phyloP scores from a whole-genome alignment of 2,329 filamentous ascomycete species.

The Trichoderma breve region DNA sequence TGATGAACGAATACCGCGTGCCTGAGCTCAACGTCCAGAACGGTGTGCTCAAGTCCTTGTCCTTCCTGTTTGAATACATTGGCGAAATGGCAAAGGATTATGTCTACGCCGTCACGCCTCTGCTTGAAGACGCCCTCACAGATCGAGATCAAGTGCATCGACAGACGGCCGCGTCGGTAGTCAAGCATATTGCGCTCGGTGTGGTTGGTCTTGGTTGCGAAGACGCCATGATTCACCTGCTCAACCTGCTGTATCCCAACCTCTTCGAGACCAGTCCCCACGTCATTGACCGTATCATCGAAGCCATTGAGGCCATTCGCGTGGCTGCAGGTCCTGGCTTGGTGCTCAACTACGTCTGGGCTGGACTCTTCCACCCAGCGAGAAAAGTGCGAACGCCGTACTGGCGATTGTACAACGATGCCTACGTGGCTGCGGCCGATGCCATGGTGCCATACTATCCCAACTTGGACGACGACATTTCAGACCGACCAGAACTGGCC shows the following conservation, averaged over 20 bases:
- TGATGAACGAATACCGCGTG: conserved; percentile 99
- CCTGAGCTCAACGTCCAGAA: conserved; percentile 99
- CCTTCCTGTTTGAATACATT: conserved; percentile 98
- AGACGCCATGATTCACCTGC: conserved; percentile 95
- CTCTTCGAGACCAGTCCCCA: conserved; percentile 97
- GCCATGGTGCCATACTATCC: conserved; percentile 97
- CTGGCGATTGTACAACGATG: conserved; percentile 96
- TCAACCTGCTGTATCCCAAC: conserved; percentile 95
- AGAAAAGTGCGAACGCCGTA: conserved; percentile 92
- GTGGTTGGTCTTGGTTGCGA: conserved; percentile 98
- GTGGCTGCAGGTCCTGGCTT: conserved; percentile 90
- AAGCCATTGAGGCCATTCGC: conserved; percentile 93
- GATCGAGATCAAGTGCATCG: conserved; percentile 97
- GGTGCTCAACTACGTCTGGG: conserved; percentile 98
- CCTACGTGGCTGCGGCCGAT: conserved; percentile 90
- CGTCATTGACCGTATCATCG: conserved; percentile 96
- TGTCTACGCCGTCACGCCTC: conserved; percentile 93
- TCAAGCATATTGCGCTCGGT: conserved; percentile 95
- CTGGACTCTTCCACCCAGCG: conserved; percentile 93
- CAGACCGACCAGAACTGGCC: conserved; percentile 75
- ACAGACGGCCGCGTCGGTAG: conserved; percentile 92
- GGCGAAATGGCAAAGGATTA: conserved; percentile 99
- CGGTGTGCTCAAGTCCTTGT: conserved; percentile 93
- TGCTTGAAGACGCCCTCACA: conserved; percentile 95
- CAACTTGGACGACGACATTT: conserved; percentile 73